Evolutionary conservation across 2,329 filamentous ascomycete genomes (phyloP), one percentile per base, ranked within the genome.

Genomic region (Monosporascus sp.): DNA sequence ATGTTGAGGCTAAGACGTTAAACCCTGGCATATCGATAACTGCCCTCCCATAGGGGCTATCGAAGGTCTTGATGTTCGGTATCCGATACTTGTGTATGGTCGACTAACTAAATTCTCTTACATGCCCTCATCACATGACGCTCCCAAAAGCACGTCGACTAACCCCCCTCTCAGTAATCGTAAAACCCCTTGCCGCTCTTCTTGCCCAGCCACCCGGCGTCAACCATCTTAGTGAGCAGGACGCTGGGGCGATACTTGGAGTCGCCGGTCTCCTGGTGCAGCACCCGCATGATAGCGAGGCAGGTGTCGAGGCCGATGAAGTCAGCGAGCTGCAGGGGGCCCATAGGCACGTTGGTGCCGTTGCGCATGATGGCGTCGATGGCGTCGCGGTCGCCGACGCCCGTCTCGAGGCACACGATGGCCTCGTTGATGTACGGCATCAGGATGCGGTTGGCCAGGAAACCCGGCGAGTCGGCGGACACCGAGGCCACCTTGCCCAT

Each of bases 311-410:
- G 79, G 7, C 94, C 94, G 65, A 99, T 97, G 66, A 99, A 99
- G 72, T 99, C 94, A 2, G 94, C 94, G 64, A 99, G 75, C 65
- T 91, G 87, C 60, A 99, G 78, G 9, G 94, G 94, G 0, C 94
- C 94, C 94, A 99, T 99, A 24, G 94, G 94, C 41, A 99, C 94
- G 68, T 96, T 96, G 22, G 94, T 99, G 47, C 94, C 94, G 64
- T 97, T 97, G 82, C 96, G 97, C 94, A 99, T 99, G 65, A 99
- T 99, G 60, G 82, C 86, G 68, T 99, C 94, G 61, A 99, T 99
- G 59, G 93, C 89, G 66, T 97, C 92, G 62, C 89, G 87, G 59
- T 84, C 82, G 19, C 94, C 94, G 0, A 99, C 85, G 3, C 90
- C 90, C 0, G 94, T 97, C 75, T 99, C 94, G 16, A 99, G 79